These are phyloP conservation scores for Termitomyces sp. DNA, from an alignment of 768 basidiomycete species.

Conservation along the genomic window DNA sequence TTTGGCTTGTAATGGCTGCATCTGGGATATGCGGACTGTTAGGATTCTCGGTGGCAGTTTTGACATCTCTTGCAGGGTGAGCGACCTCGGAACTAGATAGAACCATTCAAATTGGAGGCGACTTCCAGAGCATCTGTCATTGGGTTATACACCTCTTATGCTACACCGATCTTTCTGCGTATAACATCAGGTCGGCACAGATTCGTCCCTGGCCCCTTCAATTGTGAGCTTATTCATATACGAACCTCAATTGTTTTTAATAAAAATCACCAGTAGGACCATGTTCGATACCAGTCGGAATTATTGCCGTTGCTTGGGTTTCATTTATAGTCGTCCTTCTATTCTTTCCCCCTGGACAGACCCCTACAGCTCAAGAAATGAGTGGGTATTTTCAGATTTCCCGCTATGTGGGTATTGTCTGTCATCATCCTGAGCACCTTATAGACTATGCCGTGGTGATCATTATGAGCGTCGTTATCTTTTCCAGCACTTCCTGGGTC, in stretches of 20 bases:
- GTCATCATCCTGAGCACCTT: background rate
- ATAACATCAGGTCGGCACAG: constrained; percentile 65
- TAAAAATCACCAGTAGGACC: background rate
- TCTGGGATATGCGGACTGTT: constrained; percentile 59
- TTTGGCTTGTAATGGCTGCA: constrained; percentile 65
- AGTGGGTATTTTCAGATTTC: background rate
- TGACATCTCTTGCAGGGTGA: constrained; percentile 40
- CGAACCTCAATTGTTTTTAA: background rate
- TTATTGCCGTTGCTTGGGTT: background rate
- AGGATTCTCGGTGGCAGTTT: constrained; percentile 61
- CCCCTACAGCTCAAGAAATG: constrained; percentile 2
- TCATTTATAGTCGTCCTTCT: background rate
- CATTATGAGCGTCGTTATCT: background rate
- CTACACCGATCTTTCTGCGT: constrained; percentile 64
- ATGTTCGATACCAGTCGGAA: background rate
- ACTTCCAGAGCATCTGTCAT: constrained; percentile 61
- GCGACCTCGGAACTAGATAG: background rate
- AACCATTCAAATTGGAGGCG: constrained; percentile 18
- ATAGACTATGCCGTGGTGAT: constrained; percentile 2
- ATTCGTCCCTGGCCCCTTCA: constrained; percentile 43
- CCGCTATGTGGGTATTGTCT: background rate
- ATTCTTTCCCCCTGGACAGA: constrained; percentile 3
- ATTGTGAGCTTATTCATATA: background rate
- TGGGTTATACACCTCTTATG: constrained; percentile 67
- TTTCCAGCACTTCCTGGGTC: background rate